Percentiles rank a stretch among this genome's conserved stretches.
These are phyloP conservation scores for Botrytis porri DNA, from an alignment of 2,329 filamentous ascomycete species.

Conservation along the genomic window DNA sequence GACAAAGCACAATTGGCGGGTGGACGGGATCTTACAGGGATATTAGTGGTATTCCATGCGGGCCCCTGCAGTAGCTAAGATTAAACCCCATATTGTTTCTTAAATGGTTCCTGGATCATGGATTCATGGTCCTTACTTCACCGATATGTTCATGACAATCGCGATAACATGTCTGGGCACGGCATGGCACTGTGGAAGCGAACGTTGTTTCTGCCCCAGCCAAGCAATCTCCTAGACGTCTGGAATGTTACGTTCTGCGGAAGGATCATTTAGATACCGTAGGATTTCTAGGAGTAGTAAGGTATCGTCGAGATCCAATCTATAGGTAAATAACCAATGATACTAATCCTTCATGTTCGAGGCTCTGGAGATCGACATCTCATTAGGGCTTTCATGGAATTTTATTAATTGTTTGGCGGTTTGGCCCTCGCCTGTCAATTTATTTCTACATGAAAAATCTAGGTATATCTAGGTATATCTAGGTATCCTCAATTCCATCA, in stretches of 20 bases:
- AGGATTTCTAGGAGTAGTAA: background rate
- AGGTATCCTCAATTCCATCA: background rate
- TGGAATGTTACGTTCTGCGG: background rate
- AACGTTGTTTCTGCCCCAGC: background rate
- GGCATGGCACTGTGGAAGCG: background rate
- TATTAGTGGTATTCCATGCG: background rate
- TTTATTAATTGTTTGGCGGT: background rate
- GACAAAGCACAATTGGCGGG: background rate
- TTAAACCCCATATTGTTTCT: slow-evolving; percentile 4
- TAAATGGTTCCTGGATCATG: background rate
- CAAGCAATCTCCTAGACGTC: background rate
- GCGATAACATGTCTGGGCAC: slow-evolving; percentile 1
- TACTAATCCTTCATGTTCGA: background rate
- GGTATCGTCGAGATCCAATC: background rate
- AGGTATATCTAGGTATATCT: background rate
- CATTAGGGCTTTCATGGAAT: background rate
- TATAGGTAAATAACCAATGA: background rate
- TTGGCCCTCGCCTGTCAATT: background rate
- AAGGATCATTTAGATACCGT: background rate
- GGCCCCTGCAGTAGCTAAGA: background rate
- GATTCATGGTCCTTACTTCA: background rate
- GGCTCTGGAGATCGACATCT: background rate
- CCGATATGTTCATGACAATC: background rate
- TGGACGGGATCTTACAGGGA: background rate
- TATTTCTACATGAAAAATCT: background rate